Base-by-base conservation (phyloP, 768 basidiomycete species). In the Gymnopilus junonius region DNA sequence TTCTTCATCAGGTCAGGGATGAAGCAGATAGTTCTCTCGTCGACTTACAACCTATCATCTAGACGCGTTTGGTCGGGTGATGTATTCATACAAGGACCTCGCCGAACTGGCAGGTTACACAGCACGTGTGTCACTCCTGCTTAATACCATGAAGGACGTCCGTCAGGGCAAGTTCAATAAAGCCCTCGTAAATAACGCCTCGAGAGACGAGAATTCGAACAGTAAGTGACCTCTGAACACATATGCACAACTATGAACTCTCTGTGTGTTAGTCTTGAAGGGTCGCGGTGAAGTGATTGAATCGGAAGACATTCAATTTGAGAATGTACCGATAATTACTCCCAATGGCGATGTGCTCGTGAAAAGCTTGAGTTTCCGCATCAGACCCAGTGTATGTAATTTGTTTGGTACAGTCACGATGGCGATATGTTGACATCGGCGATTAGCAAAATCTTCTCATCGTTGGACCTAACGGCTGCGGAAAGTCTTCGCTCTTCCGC, bases 21-120 rank as follows among this genome's bases (percentile, higher is more conserved):
- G 25, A 40, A 32, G 34, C 23, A 12, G 8, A 8, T 27, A 12
- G 5, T 25, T 23, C 8, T 58, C 25, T 66, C 8, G 34, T 3
- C 57, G 12, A 32, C 17, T 48, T 45, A 57, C 34, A 62, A 17
- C 7, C 37, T 58, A 37, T 34, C 25, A n/a, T 34, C 61, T 20
- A 87, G 97, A 99, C 78, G 97, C 97, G 1, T 92, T 98, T 68
- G 95, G 95, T 32, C 87, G 96, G 20, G 88, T 97, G 29, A 95
- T 99, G 94, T 97, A 96, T 74, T 95, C 94, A 3, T 98, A 97
- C 80, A 98, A 97, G 76, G 96, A 99, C 73, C 82, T 99, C 4
- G 88, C 94, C 4, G 97, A 99, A 73, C 86, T 99, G 34, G 95
- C 97, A 3, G 97, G 97, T 11, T 98, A 97, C 73, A 98, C 97